phyloP scores from a whole-genome alignment of 2,329 filamentous ascomycete genomes.

The Nigrograna mackinnonii region DNA sequence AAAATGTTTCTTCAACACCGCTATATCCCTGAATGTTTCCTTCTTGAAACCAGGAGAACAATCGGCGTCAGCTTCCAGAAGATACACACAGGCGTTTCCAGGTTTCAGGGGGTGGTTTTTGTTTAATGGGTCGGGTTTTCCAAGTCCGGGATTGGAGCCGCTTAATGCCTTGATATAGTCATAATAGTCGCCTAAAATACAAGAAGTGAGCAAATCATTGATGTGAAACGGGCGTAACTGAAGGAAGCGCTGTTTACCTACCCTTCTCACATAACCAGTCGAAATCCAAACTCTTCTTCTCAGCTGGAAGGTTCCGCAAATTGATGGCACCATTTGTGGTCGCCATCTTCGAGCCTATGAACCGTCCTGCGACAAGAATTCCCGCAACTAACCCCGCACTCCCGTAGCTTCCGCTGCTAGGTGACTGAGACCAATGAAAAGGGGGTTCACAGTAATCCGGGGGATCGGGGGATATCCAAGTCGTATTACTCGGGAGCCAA shows the following conservation, averaged over 20 bases:
- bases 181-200: constrained; percentile 25
- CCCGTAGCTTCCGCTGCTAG: too few relatives aligned
- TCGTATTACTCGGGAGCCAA: too few relatives aligned
- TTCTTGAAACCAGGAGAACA: constrained; percentile 17
- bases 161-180: constrained; percentile 32
- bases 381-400: not conserved
- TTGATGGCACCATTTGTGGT: not conserved
- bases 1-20: constrained; percentile 23
- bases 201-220: not conserved
- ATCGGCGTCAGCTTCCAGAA: constrained; percentile 22
- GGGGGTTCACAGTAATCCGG: too few relatives aligned
- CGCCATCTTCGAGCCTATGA: too few relatives aligned
- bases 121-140: constrained; percentile 34
- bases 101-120: constrained; percentile 15
- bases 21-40: constrained; percentile 14
- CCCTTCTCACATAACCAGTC: constrained; percentile 34
- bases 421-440: too few relatives aligned
- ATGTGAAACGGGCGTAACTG: too few relatives aligned
- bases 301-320: not conserved
- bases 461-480: too few relatives aligned
- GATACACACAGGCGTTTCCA: constrained; percentile 25
- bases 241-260: too few relatives aligned
- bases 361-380: not conserved
- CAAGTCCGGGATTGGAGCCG: constrained; percentile 30
- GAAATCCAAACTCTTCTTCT: too few relatives aligned